Base-by-base conservation (phyloP, 768 basidiomycete genomes). In the Tubosaeta sp. region DNA sequence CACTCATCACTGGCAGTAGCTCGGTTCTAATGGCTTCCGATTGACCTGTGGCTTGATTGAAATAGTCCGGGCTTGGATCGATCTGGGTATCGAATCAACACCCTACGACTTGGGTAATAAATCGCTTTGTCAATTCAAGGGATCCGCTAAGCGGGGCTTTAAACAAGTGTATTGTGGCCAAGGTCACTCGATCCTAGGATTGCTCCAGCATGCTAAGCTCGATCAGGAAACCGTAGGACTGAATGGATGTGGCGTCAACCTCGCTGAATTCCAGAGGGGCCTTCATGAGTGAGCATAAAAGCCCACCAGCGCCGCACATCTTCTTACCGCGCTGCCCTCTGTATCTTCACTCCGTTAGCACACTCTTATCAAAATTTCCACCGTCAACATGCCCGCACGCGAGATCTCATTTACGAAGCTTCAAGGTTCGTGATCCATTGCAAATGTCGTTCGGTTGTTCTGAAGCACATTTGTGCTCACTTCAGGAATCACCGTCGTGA, bases 401-500 rank as follows among this genome's bases (percentile, higher is more conserved):
- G 2, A 38, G 21, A 22, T 40, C 16, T 3, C 12, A 9, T 30
- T 22, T 4, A 56, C 71, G 49, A 57, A 58, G 14, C 61, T 73
- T 11, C 7, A 52, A 4, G 69, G 73, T 74, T 29, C 27, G 69
- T 58, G 3, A 32, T 44, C 7, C 14, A 10, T 11, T 19, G n/a
- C 16, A 3, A 35, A 12, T 9, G 6, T 7, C 6, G 9, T 29
- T 11, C 29, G 11, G 27, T 4, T 18, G 25, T 8, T 16, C 27
- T 43, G 10, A 27, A 6, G 3, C 6, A 19, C 1, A n/a, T 10
- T 2, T 35, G 24, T 11, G 6, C 18, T 38, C 3, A 13, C 14
- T n/a, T 75, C 65, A 73, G 78, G 62, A 0, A 76, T 74, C 44
- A 67, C 78, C 46, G 74, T 85, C 25, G 73, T 86, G 40, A 84